Conservation (phyloP, 148 eudicot genomes). For the Vaccinium myrtillus region DNA sequence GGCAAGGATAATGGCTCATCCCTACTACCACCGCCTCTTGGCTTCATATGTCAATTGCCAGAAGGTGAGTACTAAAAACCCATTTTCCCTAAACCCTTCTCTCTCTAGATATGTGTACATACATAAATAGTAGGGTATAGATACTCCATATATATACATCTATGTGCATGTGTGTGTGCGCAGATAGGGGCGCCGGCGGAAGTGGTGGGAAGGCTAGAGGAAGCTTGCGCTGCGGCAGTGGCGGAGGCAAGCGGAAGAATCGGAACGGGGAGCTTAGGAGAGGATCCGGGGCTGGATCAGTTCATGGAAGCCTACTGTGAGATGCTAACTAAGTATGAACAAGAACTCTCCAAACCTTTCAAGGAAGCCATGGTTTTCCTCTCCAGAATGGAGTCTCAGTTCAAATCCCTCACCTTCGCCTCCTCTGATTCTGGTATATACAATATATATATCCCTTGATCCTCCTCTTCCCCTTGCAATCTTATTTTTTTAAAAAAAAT, state of each 20-base stretch:
- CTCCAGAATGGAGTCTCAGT: conserved; percentile 78
- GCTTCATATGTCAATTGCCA: conserved; percentile 82
- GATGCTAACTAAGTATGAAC: conserved; percentile 88
- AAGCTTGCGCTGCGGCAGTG: conserved; percentile 48
- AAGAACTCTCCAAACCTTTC: conserved; percentile 87
- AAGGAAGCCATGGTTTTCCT: conserved; percentile 95
- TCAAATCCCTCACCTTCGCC: conserved; percentile 72
- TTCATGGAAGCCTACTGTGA: conserved; percentile 99
- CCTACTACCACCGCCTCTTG: conserved; percentile 79
- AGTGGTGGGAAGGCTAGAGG: conserved; percentile 87
- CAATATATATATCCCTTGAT: not conserved
- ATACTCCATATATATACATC: too few relatives aligned
- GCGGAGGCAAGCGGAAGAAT: conserved; percentile 17
- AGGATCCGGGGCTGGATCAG: conserved; percentile 92
- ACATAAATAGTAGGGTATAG: too few relatives aligned
- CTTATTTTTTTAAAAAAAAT: not conserved
- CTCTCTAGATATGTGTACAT: not conserved
- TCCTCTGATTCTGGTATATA: conserved; percentile 58
- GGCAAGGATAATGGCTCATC: conserved; percentile 91
- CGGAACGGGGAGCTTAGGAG: conserved; percentile 41
- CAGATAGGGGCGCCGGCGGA: conserved; percentile 98
- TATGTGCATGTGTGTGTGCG: not conserved
- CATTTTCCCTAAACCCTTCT: not conserved
- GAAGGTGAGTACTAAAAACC: conserved; percentile 38
- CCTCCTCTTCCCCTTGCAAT: conserved; percentile 20